Conservation (phyloP, 73 alveolate species). For the Symbiodinium natans region DNA sequence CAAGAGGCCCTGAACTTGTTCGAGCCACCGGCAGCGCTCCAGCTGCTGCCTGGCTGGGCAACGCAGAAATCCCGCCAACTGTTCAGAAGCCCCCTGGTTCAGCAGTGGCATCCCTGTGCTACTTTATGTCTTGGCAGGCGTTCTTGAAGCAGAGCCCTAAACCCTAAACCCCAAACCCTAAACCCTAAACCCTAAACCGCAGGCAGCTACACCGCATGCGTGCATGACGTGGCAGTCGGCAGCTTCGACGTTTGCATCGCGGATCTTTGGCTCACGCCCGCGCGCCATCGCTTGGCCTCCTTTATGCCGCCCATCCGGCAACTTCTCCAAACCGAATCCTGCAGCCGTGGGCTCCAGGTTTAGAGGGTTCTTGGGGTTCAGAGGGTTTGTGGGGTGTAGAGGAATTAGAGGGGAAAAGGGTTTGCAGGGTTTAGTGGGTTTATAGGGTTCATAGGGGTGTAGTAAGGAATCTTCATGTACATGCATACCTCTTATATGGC, state of each 20-base stretch:
- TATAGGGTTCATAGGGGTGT: too few species aligned
- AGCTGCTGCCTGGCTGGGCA: background rate
- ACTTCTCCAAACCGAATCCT: too few species aligned
- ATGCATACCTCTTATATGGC: too few species aligned
- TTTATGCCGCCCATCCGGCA: background rate
- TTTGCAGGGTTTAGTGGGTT: too few species aligned
- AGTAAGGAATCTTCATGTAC: too few species aligned
- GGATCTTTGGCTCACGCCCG: background rate
- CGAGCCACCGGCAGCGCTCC: background rate
- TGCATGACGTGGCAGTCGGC: background rate
- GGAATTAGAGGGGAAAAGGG: too few species aligned
- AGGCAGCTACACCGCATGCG: constrained; percentile 23
- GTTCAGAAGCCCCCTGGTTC: background rate
- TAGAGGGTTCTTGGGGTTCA: too few species aligned
- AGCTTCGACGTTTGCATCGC: background rate
- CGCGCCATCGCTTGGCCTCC: background rate
- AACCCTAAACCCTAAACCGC: too few species aligned
- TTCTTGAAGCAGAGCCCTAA: background rate
- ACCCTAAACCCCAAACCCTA: background rate
- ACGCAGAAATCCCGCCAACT: background rate
- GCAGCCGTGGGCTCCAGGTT: too few species aligned
- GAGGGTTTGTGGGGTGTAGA: too few species aligned
- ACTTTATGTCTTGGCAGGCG: background rate
- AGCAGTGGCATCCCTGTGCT: background rate
- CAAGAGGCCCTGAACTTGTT: background rate